Evolutionary conservation across 1,284 basidiomycete genomes (phyloP).

Genomic region (Anthracocystis panici-leucophaei): DNA sequence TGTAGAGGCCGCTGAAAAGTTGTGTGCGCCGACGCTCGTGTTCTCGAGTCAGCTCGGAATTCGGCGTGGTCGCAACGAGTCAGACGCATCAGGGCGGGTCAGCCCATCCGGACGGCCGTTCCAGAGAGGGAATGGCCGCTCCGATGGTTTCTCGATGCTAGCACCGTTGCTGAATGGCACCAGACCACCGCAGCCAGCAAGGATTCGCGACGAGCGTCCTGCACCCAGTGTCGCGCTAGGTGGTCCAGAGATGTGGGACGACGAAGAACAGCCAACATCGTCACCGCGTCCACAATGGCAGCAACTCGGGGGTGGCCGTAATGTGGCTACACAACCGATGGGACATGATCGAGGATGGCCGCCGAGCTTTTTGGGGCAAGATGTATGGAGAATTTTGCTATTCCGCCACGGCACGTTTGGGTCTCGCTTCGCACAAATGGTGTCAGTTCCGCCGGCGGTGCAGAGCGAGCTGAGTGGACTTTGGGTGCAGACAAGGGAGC

Average conservation of each 20-base stretch:
- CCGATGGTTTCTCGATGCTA: slow-evolving; percentile 28
- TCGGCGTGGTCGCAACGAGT: slow-evolving; percentile 18
- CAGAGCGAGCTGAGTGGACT: slow-evolving; percentile 35
- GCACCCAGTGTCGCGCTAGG: slow-evolving; percentile 37
- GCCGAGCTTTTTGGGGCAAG: slow-evolving; percentile 42
- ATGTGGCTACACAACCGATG: neutral
- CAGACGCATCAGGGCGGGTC: slow-evolving; percentile 10
- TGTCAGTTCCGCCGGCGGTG: slow-evolving; percentile 31
- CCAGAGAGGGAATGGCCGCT: slow-evolving; percentile 4
- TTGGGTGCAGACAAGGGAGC: slow-evolving; percentile 35
- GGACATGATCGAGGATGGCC: slow-evolving; percentile 42
- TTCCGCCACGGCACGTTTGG: slow-evolving; percentile 46
- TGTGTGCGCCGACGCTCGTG: slow-evolving; percentile 41
- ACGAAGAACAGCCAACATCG: slow-evolving; percentile 9
- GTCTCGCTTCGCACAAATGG: slow-evolving; percentile 33
- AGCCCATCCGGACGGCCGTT: slow-evolving; percentile 14
- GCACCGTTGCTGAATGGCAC: slow-evolving; percentile 35
- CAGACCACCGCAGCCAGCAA: slow-evolving; percentile 23
- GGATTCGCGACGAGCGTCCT: slow-evolving; percentile 27
- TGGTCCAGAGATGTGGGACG: slow-evolving; percentile 47
- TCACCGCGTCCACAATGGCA: slow-evolving; percentile 14
- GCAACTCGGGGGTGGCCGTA: slow-evolving; percentile 7
- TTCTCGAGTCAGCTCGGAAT: slow-evolving; percentile 49
- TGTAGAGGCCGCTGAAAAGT: slow-evolving; percentile 15
- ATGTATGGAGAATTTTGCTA: slow-evolving; percentile 42